Percentiles rank a stretch among this genome's conserved stretches.
phyloP scores from a whole-genome alignment of 176 grass and related monocot species.

The Bolboschoenus planiculmis region DNA sequence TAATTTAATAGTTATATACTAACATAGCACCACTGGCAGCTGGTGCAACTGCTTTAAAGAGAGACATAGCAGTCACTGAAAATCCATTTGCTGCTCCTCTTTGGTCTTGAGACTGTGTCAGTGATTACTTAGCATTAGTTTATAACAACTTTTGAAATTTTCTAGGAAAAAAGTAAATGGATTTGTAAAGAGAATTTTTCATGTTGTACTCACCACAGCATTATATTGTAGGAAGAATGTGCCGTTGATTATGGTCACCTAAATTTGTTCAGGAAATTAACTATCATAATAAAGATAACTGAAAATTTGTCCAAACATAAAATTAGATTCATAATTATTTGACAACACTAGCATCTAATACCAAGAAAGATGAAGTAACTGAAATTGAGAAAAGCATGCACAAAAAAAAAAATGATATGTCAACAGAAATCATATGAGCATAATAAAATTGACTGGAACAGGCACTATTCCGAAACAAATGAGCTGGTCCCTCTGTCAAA shows the following conservation, averaged over 20 bases:
- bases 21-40: slow-evolving; percentile 52
- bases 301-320: neutral
- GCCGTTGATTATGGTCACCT: slow-evolving; percentile 53
- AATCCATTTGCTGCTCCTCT: slow-evolving; percentile 69
- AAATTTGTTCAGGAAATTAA: slow-evolving; percentile 25
- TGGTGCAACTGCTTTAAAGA: slow-evolving; percentile 70
- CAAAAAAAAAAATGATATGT: neutral
- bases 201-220: slow-evolving; percentile 49
- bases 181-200: neutral
- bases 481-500: neutral
- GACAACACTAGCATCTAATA: neutral
- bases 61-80: slow-evolving; percentile 46
- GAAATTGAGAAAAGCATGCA: neutral
- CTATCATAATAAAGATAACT: neutral
- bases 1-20: slow-evolving; percentile 29
- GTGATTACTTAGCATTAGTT: neutral
- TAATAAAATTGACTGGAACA: neutral
- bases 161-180: neutral
- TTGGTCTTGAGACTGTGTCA: slow-evolving; percentile 54
- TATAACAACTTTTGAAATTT: neutral
- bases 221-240: slow-evolving; percentile 68
- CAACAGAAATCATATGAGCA: neutral
- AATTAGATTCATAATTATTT: neutral
- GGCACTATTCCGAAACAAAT: too few species aligned
- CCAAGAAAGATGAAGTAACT: neutral